phyloP scores from a whole-genome alignment of 768 basidiomycete species.

The Hygrophoropsis aurantiaca region DNA sequence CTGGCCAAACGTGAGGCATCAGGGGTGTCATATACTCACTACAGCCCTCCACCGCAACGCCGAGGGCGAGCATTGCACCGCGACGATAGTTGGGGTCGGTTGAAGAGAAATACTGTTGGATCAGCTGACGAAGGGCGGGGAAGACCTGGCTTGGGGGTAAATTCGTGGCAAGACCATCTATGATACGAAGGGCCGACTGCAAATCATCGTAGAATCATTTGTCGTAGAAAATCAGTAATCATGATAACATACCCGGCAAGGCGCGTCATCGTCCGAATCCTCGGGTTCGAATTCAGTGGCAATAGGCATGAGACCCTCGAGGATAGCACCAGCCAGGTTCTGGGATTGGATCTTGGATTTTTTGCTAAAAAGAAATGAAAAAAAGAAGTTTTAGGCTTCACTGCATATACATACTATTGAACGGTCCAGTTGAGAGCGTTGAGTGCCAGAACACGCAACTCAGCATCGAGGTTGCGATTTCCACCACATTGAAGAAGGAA shows the following conservation, averaged over 20 bases:
- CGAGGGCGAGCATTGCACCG: slow-evolving; percentile 92
- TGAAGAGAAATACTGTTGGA: slow-evolving; percentile 83
- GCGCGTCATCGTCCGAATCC: slow-evolving; percentile 90
- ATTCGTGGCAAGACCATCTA: slow-evolving; percentile 89
- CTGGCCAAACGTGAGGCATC: slow-evolving; percentile 90
- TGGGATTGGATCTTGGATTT: slow-evolving; percentile 91
- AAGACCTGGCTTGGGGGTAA: slow-evolving; percentile 96
- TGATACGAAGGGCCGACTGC: slow-evolving; percentile 89
- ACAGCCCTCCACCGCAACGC: slow-evolving; percentile 95
- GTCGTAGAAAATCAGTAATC: neutral
- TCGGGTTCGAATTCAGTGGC: slow-evolving; percentile 92
- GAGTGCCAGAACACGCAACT: slow-evolving; percentile 85
- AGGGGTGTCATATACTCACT: slow-evolving; percentile 96
- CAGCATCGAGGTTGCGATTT: slow-evolving; percentile 71
- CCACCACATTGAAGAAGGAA: slow-evolving; percentile 86
- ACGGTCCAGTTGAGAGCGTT: slow-evolving; percentile 97
- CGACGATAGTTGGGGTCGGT: slow-evolving; percentile 78
- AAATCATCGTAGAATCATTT: too few relatives aligned
- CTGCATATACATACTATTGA: slow-evolving; percentile 67
- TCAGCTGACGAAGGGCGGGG: slow-evolving; percentile 81
- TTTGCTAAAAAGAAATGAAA: slow-evolving; percentile 58
- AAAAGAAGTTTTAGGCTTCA: neutral
- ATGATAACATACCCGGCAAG: slow-evolving; percentile 81
- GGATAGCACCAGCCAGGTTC: slow-evolving; percentile 78
- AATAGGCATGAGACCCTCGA: slow-evolving; percentile 91